Percentiles rank a stretch among this genome's conserved stretches.
Conservation (phyloP, 257 asterid species). For the Ophiorrhiza pumila region DNA sequence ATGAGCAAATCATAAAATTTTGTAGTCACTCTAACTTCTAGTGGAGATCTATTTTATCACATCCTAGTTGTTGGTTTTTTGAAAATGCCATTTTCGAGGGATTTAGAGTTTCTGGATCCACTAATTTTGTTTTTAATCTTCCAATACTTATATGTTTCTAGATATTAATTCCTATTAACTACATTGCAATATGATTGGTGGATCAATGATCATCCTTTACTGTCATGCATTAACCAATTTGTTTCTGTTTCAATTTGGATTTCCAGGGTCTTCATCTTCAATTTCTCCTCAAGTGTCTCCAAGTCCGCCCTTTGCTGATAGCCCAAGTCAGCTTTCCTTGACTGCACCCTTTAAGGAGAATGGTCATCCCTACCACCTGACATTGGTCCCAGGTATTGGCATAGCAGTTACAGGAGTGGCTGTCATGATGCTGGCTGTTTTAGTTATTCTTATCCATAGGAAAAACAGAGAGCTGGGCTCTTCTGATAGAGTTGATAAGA, state of each 20-base stretch:
- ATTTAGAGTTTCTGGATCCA: background rate
- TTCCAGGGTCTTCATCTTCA: conserved; percentile 44
- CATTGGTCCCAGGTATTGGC: conserved; percentile 57
- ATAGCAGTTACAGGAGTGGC: conserved; percentile 62
- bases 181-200: background rate
- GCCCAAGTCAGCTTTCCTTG: conserved; percentile 61
- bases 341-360: conserved; percentile 34
- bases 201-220: background rate
- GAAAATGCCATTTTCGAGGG: background rate
- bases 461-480: conserved; percentile 66
- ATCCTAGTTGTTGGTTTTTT: background rate
- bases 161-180: background rate
- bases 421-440: conserved; percentile 44
- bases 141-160: background rate
- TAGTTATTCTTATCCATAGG: conserved; percentile 57
- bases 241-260: conserved; percentile 13
- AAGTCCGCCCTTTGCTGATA: conserved; percentile 47
- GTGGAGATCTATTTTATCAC: background rate
- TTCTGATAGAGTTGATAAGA: conserved; percentile 34
- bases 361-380: conserved; percentile 54
- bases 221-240: background rate
- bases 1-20: conserved; percentile 2
- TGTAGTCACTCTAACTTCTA: background rate
- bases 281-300: conserved; percentile 58
- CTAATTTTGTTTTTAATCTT: background rate